Percentiles rank a stretch among this genome's conserved stretches.
Evolutionary conservation across 768 basidiomycete species (phyloP).

Genomic region (Strobilomyces echinocephalus): DNA sequence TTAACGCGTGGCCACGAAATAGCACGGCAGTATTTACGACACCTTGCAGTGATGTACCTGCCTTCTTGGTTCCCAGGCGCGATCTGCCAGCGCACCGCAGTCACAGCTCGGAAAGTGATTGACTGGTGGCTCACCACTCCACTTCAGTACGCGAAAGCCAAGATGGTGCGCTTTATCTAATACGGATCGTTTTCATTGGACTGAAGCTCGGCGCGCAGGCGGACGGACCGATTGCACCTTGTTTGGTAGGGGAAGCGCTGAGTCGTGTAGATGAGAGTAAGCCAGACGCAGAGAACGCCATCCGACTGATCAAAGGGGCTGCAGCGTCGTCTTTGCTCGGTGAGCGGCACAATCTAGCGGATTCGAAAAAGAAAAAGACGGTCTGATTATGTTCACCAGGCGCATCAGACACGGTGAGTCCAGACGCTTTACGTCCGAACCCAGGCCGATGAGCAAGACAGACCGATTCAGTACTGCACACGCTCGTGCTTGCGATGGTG

Average conservation of each 20-base stretch:
- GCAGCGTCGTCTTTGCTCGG: constrained; percentile 8
- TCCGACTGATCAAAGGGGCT: constrained; percentile 2
- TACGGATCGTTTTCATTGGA: not conserved
- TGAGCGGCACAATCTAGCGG: not conserved
- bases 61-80: constrained; percentile 8
- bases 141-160: not conserved
- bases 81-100: not conserved
- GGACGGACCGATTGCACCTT: not conserved
- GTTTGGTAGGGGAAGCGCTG: constrained; percentile 6
- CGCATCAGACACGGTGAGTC: constrained; percentile 8
- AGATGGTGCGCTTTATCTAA: not conserved
- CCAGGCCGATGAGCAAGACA: not conserved
- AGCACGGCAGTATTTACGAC: not conserved
- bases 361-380: not conserved
- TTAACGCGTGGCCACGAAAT: not conserved
- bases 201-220: not conserved
- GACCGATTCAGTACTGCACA: constrained; percentile 4
- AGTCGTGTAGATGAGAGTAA: not conserved
- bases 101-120: not conserved
- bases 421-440: not conserved
- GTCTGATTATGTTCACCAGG: not conserved
- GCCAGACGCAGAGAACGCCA: not conserved
- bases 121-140: constrained; percentile 5
- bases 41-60: constrained; percentile 3
- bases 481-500: constrained; percentile 7